Evolutionary conservation across 225 moss, liverwort and hornwort genomes (phyloP).

Genomic region (Neckera pumila): DNA sequence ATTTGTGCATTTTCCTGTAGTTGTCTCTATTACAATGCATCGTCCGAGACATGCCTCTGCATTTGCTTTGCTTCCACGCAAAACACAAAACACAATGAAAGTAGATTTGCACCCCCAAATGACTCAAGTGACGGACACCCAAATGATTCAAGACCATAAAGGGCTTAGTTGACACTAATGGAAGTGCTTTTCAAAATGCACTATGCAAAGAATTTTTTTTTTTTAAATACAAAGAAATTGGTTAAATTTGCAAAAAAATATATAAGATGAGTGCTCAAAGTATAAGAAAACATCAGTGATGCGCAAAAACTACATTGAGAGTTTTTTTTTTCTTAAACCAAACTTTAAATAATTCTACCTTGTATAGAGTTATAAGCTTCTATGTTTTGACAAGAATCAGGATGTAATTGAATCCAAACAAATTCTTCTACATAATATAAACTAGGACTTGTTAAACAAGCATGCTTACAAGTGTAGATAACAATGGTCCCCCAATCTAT

Average conservation of each 20-base stretch:
- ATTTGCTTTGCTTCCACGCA: too few species aligned
- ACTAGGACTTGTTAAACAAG: background rate
- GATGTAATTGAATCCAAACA: background rate
- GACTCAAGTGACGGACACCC: background rate
- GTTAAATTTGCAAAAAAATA: background rate
- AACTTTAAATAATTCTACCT: accelerated
- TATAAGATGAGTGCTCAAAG: background rate
- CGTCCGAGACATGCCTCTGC: accelerated
- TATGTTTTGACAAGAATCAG: background rate
- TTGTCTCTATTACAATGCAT: too few species aligned
- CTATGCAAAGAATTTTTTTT: background rate
- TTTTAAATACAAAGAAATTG: background rate
- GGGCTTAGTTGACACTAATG: accelerated
- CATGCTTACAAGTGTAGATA: background rate
- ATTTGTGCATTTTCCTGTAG: too few species aligned
- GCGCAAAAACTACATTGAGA: too few species aligned
- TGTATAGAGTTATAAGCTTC: background rate
- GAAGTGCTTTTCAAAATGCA: background rate
- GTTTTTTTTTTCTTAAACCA: too few species aligned
- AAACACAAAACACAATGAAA: background rate
- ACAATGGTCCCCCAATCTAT: background rate
- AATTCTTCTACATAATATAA: background rate
- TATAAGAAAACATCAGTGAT: background rate
- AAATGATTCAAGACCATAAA: background rate
- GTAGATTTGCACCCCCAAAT: background rate